Percentiles rank a stretch among this genome's conserved stretches.
Evolutionary conservation across 257 asterid genomes (phyloP).

Genomic region (Asclepias syriaca): DNA sequence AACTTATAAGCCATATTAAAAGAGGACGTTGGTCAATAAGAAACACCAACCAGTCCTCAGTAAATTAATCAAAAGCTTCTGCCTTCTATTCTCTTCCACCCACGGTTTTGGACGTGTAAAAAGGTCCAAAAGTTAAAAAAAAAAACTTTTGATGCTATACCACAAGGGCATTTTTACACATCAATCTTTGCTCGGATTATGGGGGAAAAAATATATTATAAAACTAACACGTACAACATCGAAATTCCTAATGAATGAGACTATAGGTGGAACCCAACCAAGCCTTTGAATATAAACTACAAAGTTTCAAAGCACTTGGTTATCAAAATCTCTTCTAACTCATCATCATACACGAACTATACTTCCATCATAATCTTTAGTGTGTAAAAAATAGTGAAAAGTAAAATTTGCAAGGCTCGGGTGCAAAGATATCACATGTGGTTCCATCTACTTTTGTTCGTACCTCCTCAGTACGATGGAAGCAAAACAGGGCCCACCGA

Average conservation of each 20-base stretch:
- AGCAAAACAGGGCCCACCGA: constrained; percentile 87
- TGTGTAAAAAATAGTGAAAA: neutral
- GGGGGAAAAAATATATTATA: neutral
- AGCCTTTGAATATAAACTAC: constrained; percentile 22
- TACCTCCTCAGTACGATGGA: constrained; percentile 61
- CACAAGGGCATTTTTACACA: constrained; percentile 20
- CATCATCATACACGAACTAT: constrained; percentile 34
- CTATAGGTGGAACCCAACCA: constrained; percentile 30
- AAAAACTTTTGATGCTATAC: constrained; percentile 9
- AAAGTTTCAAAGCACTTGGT: constrained; percentile 33
- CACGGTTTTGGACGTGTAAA: neutral
- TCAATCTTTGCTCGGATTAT: constrained; percentile 17
- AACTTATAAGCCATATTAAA: no score
- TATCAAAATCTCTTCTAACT: constrained; percentile 25
- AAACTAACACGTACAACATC: constrained; percentile 43
- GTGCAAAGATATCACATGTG: constrained; percentile 43
- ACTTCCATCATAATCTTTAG: constrained; percentile 33
- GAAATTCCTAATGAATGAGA: constrained; percentile 25
- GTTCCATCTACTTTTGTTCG: constrained; percentile 1
- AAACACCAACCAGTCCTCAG: neutral
- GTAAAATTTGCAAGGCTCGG: constrained; percentile 16
- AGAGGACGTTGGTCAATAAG: no score
- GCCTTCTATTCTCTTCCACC: neutral
- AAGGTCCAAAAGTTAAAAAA: neutral
- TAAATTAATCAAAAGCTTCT: neutral